phyloP scores from a whole-genome alignment of 768 basidiomycete genomes.

The Tephrocybe sp. region DNA sequence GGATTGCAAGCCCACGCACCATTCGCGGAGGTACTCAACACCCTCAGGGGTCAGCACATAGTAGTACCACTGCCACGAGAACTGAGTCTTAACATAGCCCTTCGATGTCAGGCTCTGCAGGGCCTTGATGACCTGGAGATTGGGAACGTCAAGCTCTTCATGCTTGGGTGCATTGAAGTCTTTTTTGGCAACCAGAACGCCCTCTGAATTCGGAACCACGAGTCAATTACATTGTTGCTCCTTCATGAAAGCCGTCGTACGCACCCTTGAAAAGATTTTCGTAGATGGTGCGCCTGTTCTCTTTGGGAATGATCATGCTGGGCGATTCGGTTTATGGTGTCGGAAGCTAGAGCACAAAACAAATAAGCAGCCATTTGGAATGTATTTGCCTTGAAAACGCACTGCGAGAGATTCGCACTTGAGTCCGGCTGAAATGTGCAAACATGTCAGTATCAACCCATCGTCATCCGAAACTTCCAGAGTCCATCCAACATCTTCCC shows the following conservation, averaged over 20 bases:
- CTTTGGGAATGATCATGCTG: conserved; percentile 96
- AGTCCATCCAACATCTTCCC: conserved; percentile 39
- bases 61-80: conserved; percentile 99
- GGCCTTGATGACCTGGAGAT: conserved; percentile 71
- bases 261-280: conserved; percentile 99
- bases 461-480: conserved; percentile 35
- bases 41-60: conserved; percentile 97
- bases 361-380: neutral
- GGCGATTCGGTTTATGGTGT: conserved; percentile 31
- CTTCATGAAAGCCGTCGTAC: conserved; percentile 22
- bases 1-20: conserved; percentile 37
- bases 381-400: conserved; percentile 19
- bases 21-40: conserved; percentile 95
- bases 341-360: conserved; percentile 26
- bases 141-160: conserved; percentile 79
- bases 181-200: conserved; percentile 98
- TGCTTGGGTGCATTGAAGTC: conserved; percentile 98
- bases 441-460: conserved; percentile 24
- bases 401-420: conserved; percentile 44
- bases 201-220: conserved; percentile 49
- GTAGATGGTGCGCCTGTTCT: conserved; percentile 94
- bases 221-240: conserved; percentile 1
- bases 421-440: conserved; percentile 32
- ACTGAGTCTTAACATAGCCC: conserved; percentile 97
- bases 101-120: conserved; percentile 67